Conservation (phyloP, 2,329 filamentous ascomycete species). For the Scleromitrula shiraiana region DNA sequence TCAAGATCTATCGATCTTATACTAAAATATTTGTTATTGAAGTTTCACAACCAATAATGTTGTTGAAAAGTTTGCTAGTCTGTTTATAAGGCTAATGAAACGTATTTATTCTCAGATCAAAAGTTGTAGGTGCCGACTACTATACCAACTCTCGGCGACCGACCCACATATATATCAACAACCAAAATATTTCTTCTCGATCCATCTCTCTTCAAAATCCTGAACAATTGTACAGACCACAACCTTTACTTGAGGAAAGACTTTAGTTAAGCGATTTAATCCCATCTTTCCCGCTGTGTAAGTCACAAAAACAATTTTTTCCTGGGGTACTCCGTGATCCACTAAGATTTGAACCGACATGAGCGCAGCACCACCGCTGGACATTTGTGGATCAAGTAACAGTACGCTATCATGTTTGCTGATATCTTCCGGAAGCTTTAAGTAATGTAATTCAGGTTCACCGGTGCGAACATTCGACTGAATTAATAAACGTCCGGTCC, state of each 20-base stretch:
- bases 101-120: no score
- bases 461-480: slow-evolving; percentile 79
- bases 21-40: no score
- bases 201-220: slow-evolving; percentile 80
- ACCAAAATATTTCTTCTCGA: slow-evolving; percentile 85
- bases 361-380: slow-evolving; percentile 71
- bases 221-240: slow-evolving; percentile 77
- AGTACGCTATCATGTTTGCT: slow-evolving; percentile 70
- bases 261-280: slow-evolving; percentile 74
- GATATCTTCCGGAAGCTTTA: slow-evolving; percentile 70
- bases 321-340: slow-evolving; percentile 81
- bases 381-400: slow-evolving; percentile 89
- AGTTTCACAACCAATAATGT: no score
- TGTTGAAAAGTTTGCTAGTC: no score
- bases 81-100: no score
- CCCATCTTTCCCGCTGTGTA: slow-evolving; percentile 83
- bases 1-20: no score
- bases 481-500: slow-evolving; percentile 81
- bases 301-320: slow-evolving; percentile 84
- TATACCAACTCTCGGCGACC: no score
- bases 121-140: no score
- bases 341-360: slow-evolving; percentile 97
- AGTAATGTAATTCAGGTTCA: slow-evolving; percentile 88
- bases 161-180: slow-evolving; percentile 53
- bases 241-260: slow-evolving; percentile 80